Evolutionary conservation across 768 basidiomycete genomes (phyloP).

Genomic region (Ramaria sp.): DNA sequence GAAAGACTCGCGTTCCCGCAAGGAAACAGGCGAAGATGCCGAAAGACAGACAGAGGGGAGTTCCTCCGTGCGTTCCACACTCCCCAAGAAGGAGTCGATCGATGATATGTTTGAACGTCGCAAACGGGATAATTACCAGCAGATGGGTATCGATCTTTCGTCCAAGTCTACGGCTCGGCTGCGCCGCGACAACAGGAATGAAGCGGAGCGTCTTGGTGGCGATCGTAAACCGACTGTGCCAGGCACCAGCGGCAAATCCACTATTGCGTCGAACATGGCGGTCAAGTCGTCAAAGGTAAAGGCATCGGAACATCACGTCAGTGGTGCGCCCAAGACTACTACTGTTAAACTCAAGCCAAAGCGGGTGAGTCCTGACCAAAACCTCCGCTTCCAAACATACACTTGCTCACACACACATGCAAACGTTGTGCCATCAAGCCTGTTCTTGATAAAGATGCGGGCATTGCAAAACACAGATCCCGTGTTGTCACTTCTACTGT

Average conservation of each 20-base stretch:
- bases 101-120: slow-evolving; percentile 10
- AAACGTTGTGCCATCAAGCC: too few relatives aligned
- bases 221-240: not conserved
- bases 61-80: not conserved
- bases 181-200: not conserved
- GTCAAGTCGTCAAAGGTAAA: too few relatives aligned
- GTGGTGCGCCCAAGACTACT: not conserved
- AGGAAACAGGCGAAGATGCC: slow-evolving; percentile 13
- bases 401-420: too few relatives aligned
- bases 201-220: not conserved
- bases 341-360: not conserved
- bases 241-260: not conserved
- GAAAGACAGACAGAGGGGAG: not conserved
- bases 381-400: not conserved
- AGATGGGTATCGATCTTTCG: slow-evolving; percentile 8
- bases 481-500: not conserved
- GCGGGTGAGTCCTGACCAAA: not conserved
- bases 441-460: slow-evolving; percentile 1
- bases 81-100: not conserved
- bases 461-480: not conserved
- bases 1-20: too few relatives aligned
- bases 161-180: slow-evolving; percentile 9
- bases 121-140: slow-evolving; percentile 7
- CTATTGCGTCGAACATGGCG: not conserved
- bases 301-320: too few relatives aligned